These are phyloP conservation scores for Neoascochyta sp. DNA, from an alignment of 2,329 filamentous ascomycete genomes.

Conservation along the genomic window DNA sequence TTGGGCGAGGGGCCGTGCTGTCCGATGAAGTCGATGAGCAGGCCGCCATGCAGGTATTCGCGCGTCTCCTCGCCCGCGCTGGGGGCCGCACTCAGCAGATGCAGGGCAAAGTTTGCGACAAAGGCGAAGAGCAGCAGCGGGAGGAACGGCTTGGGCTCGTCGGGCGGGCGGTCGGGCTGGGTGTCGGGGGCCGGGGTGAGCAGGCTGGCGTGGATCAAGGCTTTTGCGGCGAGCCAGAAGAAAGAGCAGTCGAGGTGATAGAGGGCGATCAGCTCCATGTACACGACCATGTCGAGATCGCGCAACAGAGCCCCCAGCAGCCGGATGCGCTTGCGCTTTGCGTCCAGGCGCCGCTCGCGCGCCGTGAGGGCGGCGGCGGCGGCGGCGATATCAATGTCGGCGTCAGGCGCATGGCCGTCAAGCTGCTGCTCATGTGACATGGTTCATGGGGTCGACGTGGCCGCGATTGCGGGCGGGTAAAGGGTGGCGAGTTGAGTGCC, in stretches of 20 bases:
- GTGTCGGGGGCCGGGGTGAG: slow-evolving; percentile 57
- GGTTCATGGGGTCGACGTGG: no score
- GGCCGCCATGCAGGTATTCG: slow-evolving; percentile 58
- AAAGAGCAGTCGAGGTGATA: slow-evolving; percentile 64
- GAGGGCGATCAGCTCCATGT: slow-evolving; percentile 58
- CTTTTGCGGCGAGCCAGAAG: slow-evolving; percentile 54
- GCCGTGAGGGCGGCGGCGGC: not conserved
- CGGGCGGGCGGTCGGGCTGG: slow-evolving; percentile 43
- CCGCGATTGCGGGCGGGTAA: no score
- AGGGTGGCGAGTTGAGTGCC: no score
- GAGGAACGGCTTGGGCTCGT: slow-evolving; percentile 52
- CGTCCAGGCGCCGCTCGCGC: slow-evolving; percentile 27
- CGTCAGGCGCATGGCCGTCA: no score
- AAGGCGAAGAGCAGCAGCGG: slow-evolving; percentile 54
- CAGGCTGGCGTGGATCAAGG: slow-evolving; percentile 54
- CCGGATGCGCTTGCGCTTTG: slow-evolving; percentile 35
- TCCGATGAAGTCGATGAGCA: slow-evolving; percentile 63
- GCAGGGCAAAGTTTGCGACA: slow-evolving; percentile 54
- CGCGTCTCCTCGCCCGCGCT: slow-evolving; percentile 47
- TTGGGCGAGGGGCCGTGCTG: slow-evolving; percentile 56
- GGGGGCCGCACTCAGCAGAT: slow-evolving; percentile 42
- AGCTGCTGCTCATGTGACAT: no score
- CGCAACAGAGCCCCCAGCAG: slow-evolving; percentile 55
- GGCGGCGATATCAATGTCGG: no score
- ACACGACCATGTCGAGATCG: slow-evolving; percentile 57